phyloP scores from a whole-genome alignment of 2,329 filamentous ascomycete genomes.

The Talaromyces albobiverticillius region DNA sequence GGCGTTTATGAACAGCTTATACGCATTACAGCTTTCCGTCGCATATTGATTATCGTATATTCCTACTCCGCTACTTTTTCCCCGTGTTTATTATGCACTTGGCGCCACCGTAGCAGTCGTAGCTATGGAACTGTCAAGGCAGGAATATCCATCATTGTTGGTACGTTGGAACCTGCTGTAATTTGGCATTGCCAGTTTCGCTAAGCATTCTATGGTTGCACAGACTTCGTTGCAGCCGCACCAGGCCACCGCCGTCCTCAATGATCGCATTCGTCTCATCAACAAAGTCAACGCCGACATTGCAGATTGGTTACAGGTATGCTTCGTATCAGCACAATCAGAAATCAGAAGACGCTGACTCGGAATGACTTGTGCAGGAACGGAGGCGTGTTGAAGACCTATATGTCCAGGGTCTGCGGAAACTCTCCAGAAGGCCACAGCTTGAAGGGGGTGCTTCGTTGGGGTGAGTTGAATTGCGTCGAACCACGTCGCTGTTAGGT shows the following conservation, averaged over 20 bases:
- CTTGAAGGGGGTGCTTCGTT: slow-evolving; percentile 76
- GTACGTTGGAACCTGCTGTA: slow-evolving; percentile 54
- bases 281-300: slow-evolving; percentile 83
- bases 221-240: slow-evolving; percentile 77
- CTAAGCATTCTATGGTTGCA: slow-evolving; percentile 17
- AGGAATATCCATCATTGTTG: slow-evolving; percentile 93
- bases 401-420: slow-evolving; percentile 79
- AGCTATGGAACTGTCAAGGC: slow-evolving; percentile 72
- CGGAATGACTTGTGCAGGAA: slow-evolving; percentile 60
- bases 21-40: background rate
- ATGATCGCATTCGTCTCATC: slow-evolving; percentile 85
- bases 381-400: slow-evolving; percentile 86
- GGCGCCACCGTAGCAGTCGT: slow-evolving; percentile 22
- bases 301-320: slow-evolving; percentile 96
- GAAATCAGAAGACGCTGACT: background rate
- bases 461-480: slow-evolving; percentile 64
- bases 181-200: background rate
- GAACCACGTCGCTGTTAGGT: background rate
- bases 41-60: slow-evolving; percentile 3
- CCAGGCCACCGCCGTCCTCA: slow-evolving; percentile 77
- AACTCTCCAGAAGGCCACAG: slow-evolving; percentile 70
- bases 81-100: slow-evolving; percentile 29
- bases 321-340: slow-evolving; percentile 55
- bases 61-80: slow-evolving; percentile 12
- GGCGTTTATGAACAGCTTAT: background rate